Conservation (phyloP, 2,329 filamentous ascomycete species). For the Cucurbitaria berberidis region DNA sequence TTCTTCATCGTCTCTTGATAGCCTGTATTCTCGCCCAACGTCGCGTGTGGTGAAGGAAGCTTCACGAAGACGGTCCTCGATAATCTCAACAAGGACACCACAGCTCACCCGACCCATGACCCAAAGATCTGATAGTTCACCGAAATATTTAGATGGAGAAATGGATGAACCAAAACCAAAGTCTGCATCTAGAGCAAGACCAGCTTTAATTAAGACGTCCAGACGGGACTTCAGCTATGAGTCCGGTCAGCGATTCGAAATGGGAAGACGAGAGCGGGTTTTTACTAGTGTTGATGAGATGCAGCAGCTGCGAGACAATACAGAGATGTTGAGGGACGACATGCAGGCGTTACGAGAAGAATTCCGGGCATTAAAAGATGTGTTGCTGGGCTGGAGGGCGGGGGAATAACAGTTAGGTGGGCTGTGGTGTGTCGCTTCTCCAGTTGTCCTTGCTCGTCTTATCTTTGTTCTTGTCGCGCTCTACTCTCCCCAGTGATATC, state of each 20-base stretch:
- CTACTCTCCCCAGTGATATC: too few species aligned
- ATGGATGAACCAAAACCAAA: neutral
- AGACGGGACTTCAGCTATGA: constrained; percentile 4
- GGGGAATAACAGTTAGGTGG: constrained; percentile 1
- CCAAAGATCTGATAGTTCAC: neutral
- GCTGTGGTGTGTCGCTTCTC: neutral
- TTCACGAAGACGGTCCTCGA: too few species aligned
- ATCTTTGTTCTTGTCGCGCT: too few species aligned
- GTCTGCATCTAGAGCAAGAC: neutral
- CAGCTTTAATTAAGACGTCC: neutral
- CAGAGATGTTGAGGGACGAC: constrained; percentile 18
- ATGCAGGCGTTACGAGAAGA: constrained; percentile 25
- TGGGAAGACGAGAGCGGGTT: neutral
- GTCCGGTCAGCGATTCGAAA: neutral
- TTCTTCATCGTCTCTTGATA: neutral
- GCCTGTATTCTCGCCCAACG: neutral
- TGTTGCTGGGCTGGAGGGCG: constrained; percentile 14
- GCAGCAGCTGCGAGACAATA: constrained; percentile 12
- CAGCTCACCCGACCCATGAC: neutral
- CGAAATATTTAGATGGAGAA: neutral
- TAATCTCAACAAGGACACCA: neutral
- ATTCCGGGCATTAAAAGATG: constrained; percentile 19
- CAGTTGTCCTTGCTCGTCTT: neutral
- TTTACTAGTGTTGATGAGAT: neutral
- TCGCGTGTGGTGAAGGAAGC: neutral